Conservation (phyloP, 768 basidiomycete species). For the Phallus indusiatus region DNA sequence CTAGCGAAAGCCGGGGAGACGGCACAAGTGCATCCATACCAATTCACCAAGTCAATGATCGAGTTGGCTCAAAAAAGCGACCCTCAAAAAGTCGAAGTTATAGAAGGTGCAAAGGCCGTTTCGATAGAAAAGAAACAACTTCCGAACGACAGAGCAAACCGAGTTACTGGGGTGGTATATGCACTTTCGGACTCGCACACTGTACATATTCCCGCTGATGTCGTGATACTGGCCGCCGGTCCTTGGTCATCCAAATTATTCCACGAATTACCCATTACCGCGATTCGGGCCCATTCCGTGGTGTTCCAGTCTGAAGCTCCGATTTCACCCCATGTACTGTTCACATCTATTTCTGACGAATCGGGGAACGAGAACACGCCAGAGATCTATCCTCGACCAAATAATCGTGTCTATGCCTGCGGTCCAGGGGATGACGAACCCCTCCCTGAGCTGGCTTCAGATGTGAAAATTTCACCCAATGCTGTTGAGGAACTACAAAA, state of each 20-base stretch:
- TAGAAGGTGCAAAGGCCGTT: conserved; percentile 38
- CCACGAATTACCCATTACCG: conserved; percentile 45
- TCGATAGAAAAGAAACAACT: conserved; percentile 22
- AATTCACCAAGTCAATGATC: conserved; percentile 66
- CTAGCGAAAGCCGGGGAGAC: conserved; percentile 51
- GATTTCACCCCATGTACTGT: conserved; percentile 71
- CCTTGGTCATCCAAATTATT: conserved; percentile 71
- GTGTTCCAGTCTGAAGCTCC: conserved; percentile 35
- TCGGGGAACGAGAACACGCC: conserved; percentile 31
- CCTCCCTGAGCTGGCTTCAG: conserved; percentile 62
- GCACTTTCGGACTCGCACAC: conserved; percentile 17
- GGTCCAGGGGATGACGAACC: conserved; percentile 66
- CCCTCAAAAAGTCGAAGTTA: background rate
- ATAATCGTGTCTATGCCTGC: conserved; percentile 67
- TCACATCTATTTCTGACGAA: conserved; percentile 59
- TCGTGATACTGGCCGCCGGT: conserved; percentile 74
- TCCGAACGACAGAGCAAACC: conserved; percentile 17
- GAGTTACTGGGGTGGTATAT: conserved; percentile 40
- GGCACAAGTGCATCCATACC: conserved; percentile 70
- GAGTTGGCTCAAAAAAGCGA: conserved; percentile 41
- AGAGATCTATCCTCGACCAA: conserved; percentile 66
- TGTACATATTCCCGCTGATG: conserved; percentile 43
- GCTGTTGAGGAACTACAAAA: conserved; percentile 48
- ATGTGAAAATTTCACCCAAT: conserved; percentile 47
- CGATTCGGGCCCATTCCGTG: conserved; percentile 66